Evolutionary conservation across 2,329 filamentous ascomycete species (phyloP), one percentile per base, ranked within the genome.

Genomic region (Epichloe sp.): DNA sequence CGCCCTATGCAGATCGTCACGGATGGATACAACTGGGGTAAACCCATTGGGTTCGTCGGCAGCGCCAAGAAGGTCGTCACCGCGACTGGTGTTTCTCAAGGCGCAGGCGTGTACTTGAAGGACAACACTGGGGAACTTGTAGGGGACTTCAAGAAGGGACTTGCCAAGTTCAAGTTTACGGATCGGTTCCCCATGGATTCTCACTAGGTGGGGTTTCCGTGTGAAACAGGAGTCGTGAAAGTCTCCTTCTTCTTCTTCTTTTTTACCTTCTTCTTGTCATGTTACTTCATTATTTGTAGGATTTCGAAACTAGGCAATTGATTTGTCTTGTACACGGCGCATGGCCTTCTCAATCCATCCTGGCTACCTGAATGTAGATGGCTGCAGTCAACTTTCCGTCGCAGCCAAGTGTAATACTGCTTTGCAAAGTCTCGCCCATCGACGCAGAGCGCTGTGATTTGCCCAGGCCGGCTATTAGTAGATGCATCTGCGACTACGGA

Each of bases 21-120:
- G 15, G 77, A 82, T 59, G 78, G 73, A 0, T 88, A 80, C 67
- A 70, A 77, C 23, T 88, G 80, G 71, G 84, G 83, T 4, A 88
- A 88, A 71, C 80, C 85, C 0, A 69, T 88, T 23, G 82, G 71
- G 14, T 78, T 76, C 31, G 56, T 86, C 1, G 82, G 80, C 12
- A 66, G 65, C 0, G 66, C 58, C 11, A 58, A 55, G 6, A 56
- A 55, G 4, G 69, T 71, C 4, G 63, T 78, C 5, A 55, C 62
- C 1, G 64, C 63, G 12, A 71, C 71, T 0, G 73, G 73, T 2
- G 73, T 83, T 47, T 58, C 65, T 3, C 47, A 58, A 2, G 67
- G 65, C 4, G 60, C 67, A 0, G 75, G 75, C 1, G 69, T 78
- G 3, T 75, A 69, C 56, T 55, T 60, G 3, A 59, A 57, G 2